Base-by-base conservation (phyloP, 1,139 yeast genomes). In the Yamadazyma triangularis region DNA sequence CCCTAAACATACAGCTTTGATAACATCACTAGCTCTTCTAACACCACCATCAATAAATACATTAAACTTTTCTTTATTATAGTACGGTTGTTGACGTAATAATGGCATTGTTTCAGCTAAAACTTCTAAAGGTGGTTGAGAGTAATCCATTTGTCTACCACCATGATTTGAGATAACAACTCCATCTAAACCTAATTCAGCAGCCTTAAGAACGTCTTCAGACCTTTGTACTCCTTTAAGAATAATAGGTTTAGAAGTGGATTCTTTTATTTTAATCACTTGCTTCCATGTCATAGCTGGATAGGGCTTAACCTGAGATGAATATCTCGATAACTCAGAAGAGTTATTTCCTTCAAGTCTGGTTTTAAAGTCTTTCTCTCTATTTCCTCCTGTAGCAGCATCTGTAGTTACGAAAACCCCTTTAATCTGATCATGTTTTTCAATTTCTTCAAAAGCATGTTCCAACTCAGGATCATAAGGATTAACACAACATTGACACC, bases 111-210 rank as follows among this genome's bases (percentile, higher is more conserved):
- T 55, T 35, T 71, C 76, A 3, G 70, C 71, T 33, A 73, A 54
- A 4, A 71, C 63, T 41, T 70, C 68, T 25, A 73, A 49, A 1
- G 78, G 69, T 0, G 78, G 62, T 33, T 64, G 58, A 2, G 75
- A 56, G 24, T 57, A 66, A 33, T 73, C 79, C 35, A 73, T 50
- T 36, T 73, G 76, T 32, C 79, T 56, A 14, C 79, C 79, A 11
- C 79, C 79, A 44, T 73, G 78, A 42, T 73, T 73, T 5, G 78
- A 73, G 13, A 73, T 51, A 9, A 73, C 64, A 12, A 71, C 70
- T 4, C 73, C 79, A 29, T 66, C 65, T 19, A 68, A 63, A 4
- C 64, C 61, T 34, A 60, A 48, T 34, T 67, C 64, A 5, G 64
- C 58, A 0, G 79, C 79, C 30, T 53, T 45, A 11, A 69, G 49